Evolutionary conservation across 345 rosid genomes (phyloP).

Genomic region (Eutrema heterophyllum): DNA sequence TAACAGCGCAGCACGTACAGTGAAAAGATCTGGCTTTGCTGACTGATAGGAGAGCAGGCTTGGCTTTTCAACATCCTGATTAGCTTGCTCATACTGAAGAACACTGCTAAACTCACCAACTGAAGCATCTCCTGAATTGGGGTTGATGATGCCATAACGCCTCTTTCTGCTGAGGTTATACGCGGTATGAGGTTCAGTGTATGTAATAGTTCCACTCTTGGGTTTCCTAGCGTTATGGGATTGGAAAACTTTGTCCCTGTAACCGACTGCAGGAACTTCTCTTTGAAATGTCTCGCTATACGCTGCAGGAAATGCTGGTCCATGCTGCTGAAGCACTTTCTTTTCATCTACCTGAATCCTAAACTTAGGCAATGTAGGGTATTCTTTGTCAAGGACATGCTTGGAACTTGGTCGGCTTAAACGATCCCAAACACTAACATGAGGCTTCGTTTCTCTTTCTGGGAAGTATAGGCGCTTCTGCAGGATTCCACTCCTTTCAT

Average conservation of each 20-base stretch:
- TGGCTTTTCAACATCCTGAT: slow-evolving; percentile 22
- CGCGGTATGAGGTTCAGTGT: neutral
- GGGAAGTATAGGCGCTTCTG: slow-evolving; percentile 4
- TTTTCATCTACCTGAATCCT: slow-evolving; percentile 1
- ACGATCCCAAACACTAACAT: slow-evolving; percentile 41
- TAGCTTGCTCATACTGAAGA: slow-evolving; percentile 13
- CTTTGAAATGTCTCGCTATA: slow-evolving; percentile 1
- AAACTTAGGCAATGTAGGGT: slow-evolving; percentile 1
- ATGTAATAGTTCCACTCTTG: slow-evolving; percentile 11
- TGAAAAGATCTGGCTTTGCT: slow-evolving; percentile 11
- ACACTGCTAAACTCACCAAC: slow-evolving; percentile 12
- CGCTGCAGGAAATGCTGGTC: slow-evolving; percentile 16
- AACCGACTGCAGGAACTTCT: slow-evolving; percentile 18
- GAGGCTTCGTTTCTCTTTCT: slow-evolving; percentile 26
- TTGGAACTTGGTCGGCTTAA: slow-evolving; percentile 17
- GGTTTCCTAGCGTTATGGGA: slow-evolving; percentile 2
- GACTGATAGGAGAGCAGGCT: slow-evolving; percentile 1
- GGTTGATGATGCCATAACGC: slow-evolving; percentile 24
- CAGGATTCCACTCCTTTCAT: slow-evolving; percentile 2
- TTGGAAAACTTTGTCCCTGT: neutral
- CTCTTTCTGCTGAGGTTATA: slow-evolving; percentile 28
- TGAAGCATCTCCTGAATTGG: slow-evolving; percentile 7
- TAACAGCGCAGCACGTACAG: slow-evolving; percentile 18
- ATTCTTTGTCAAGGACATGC: neutral
- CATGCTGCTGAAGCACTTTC: slow-evolving; percentile 13